These are phyloP conservation scores for Perkinsela sp. DNA, from an alignment of 208 protist genomes.

Conservation along the genomic window DNA sequence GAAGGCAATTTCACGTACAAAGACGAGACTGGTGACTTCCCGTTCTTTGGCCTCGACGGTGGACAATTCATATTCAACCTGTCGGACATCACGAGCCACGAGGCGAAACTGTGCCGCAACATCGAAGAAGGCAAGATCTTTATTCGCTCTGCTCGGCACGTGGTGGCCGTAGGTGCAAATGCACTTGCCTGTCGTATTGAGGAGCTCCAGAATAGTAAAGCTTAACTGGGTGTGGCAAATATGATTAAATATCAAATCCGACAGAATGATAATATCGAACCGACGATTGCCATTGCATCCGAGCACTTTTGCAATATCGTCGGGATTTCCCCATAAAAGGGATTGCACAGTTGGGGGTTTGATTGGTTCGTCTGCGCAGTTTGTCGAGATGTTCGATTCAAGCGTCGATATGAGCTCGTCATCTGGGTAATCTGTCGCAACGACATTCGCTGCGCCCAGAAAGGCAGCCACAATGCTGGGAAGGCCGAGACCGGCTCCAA, in stretches of 20 bases:
- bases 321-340: conserved; percentile 39
- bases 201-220: conserved; percentile 12
- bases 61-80: neutral
- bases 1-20: neutral
- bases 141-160: neutral
- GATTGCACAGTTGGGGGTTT: conserved; percentile 20
- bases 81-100: neutral
- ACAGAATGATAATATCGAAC: conserved; percentile 47
- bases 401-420: conserved; percentile 30
- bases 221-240: conserved; percentile 51
- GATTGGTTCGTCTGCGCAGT: conserved; percentile 8
- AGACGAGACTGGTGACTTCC: neutral
- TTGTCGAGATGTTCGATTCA: conserved; percentile 24
- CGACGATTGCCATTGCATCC: conserved; percentile 17
- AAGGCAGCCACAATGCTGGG: conserved; percentile 25
- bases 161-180: neutral
- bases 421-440: conserved; percentile 54
- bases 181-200: neutral
- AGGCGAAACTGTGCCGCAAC: neutral
- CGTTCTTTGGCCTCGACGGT: neutral
- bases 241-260: conserved; percentile 68
- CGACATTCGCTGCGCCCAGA: conserved; percentile 25
- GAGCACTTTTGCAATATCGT: conserved; percentile 25
- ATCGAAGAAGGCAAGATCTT: neutral
- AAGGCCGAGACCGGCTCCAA: conserved; percentile 47